These are phyloP conservation scores for Beauveria scarabaeidicola DNA, from an alignment of 2,329 filamentous ascomycete species.

Conservation along the genomic window DNA sequence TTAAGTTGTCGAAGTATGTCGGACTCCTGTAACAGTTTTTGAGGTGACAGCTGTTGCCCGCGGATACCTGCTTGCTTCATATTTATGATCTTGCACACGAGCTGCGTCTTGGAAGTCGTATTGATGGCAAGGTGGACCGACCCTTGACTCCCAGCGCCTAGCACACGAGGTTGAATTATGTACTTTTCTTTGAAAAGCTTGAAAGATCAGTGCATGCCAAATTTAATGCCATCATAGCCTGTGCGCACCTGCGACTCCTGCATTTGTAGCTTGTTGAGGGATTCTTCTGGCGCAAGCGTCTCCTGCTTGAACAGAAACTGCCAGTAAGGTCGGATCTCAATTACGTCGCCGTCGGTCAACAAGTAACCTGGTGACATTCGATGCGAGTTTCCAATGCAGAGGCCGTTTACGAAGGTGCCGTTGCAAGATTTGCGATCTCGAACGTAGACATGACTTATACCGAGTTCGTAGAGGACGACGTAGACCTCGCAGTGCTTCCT, in stretches of 20 bases:
- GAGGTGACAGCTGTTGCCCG: conserved; percentile 21
- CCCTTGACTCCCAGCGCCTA: conserved; percentile 30
- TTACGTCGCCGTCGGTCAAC: conserved; percentile 41
- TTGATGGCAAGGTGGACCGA: conserved; percentile 35
- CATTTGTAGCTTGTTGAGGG: conserved; percentile 23
- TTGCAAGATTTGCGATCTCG: conserved; percentile 46
- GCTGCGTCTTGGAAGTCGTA: conserved; percentile 42
- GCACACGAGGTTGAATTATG: conserved; percentile 24
- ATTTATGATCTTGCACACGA: conserved; percentile 61
- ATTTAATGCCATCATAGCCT: no score
- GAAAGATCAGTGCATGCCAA: conserved; percentile 1
- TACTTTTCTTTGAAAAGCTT: conserved; percentile 29
- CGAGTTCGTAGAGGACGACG: conserved; percentile 40
- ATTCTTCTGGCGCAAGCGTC: conserved; percentile 16
- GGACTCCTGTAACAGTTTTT: conserved; percentile 39
- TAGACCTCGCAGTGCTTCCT: conserved; percentile 49
- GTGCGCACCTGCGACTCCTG: conserved; percentile 25
- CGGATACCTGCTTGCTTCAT: conserved; percentile 27
- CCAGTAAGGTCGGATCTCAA: conserved; percentile 34
- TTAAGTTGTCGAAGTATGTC: conserved; percentile 44
- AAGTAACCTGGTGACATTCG: conserved; percentile 35
- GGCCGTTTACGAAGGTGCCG: conserved; percentile 44
- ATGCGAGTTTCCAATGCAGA: conserved; percentile 32
- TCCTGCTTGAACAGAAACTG: conserved; percentile 27
- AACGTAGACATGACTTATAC: conserved; percentile 40